Percentiles rank a stretch among this genome's conserved stretches.
phyloP scores from a whole-genome alignment of 495 filamentous ascomycete species.

The Hypomontagnella monticulosa region DNA sequence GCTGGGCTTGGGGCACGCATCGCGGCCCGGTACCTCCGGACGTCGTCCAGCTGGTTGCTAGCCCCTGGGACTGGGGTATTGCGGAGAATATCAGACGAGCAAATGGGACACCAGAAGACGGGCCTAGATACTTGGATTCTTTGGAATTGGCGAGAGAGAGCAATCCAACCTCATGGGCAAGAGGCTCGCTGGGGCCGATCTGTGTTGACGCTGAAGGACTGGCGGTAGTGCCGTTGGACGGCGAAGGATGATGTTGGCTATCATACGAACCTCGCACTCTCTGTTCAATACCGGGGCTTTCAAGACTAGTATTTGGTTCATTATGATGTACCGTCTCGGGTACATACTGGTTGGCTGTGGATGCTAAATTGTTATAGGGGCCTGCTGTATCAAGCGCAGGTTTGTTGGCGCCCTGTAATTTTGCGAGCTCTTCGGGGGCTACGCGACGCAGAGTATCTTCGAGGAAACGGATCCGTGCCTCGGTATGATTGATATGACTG shows the following conservation, averaged over 20 bases:
- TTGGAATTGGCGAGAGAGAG: constrained; percentile 28
- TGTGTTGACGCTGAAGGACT: constrained; percentile 12
- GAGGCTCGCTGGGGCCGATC: constrained; percentile 33
- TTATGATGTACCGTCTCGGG: too few relatives aligned
- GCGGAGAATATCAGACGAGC: constrained; percentile 54
- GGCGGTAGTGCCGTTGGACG: background rate
- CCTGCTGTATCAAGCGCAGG: background rate
- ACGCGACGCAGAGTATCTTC: constrained; percentile 15
- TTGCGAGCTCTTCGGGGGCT: constrained; percentile 12
- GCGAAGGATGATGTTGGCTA: background rate
- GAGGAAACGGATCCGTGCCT: constrained; percentile 8
- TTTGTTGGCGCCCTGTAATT: background rate
- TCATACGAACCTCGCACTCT: background rate
- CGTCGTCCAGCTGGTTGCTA: constrained; percentile 14
- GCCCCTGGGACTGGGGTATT: constrained; percentile 23
- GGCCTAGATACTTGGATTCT: constrained; percentile 35
- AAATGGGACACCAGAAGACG: constrained; percentile 45
- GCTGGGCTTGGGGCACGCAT: background rate
- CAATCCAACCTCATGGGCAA: constrained; percentile 44
- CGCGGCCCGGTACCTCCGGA: background rate
- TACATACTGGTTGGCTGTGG: background rate
- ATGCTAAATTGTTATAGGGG: background rate
- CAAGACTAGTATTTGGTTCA: background rate
- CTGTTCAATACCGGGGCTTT: background rate
- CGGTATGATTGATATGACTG: constrained; percentile 13